Percentiles rank a stretch among this genome's conserved stretches.
These are phyloP conservation scores for Gardenia jasminoides DNA, from an alignment of 257 asterid species.

Conservation along the genomic window DNA sequence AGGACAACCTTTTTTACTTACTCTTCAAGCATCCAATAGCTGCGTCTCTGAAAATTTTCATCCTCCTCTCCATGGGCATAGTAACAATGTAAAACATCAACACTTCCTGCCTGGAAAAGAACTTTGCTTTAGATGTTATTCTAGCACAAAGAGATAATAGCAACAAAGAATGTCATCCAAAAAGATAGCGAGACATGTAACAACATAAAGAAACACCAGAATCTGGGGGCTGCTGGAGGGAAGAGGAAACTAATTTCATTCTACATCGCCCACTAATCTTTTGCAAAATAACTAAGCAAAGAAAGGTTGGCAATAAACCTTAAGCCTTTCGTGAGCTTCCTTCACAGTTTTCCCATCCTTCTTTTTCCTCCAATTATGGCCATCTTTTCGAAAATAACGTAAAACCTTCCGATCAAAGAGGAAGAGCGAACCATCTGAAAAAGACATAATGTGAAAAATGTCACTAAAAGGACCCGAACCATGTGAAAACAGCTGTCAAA, in stretches of 20 bases:
- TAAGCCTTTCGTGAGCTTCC: constrained; percentile 96
- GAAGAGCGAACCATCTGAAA: constrained; percentile 85
- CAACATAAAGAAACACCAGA: neutral
- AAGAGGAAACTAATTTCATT: neutral
- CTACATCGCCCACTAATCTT: neutral
- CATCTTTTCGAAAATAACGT: constrained; percentile 86
- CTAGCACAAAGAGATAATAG: constrained; percentile 12
- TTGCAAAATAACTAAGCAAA: constrained; percentile 4
- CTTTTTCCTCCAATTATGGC: constrained; percentile 96
- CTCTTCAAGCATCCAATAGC: constrained; percentile 99
- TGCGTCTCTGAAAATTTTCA: constrained; percentile 87
- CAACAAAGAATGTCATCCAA: constrained; percentile 6
- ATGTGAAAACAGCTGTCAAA: neutral
- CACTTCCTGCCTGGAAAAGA: constrained; percentile 69
- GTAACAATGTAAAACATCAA: constrained; percentile 93
- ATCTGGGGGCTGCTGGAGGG: neutral
- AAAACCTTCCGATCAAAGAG: constrained; percentile 91
- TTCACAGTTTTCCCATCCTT: constrained; percentile 91
- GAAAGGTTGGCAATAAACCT: constrained; percentile 41
- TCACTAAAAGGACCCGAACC: constrained; percentile 7
- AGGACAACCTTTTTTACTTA: constrained; percentile 33
- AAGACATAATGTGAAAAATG: constrained; percentile 18
- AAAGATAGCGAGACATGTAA: neutral
- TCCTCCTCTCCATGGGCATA: constrained; percentile 93
- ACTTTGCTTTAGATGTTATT: constrained; percentile 21